Conservation (phyloP, 768 basidiomycete species). For the Dacryopinax spathularia region DNA sequence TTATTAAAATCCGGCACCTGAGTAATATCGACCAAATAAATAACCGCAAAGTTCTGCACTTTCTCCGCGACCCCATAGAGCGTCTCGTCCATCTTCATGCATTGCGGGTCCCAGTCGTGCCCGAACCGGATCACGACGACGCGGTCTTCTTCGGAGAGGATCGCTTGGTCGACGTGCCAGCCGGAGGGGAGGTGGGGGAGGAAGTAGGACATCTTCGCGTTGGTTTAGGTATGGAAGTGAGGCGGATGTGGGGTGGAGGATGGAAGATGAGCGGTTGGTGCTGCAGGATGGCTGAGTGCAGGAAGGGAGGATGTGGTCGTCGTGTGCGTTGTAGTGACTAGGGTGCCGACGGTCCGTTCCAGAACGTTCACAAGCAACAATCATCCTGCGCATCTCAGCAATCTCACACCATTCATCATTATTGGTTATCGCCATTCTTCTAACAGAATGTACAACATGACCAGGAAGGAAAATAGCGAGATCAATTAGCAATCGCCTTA, state of each 20-base stretch:
- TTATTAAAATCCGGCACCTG: constrained; percentile 98
- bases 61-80: constrained; percentile 84
- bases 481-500: no score
- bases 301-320: no score
- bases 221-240: neutral
- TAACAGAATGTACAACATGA: no score
- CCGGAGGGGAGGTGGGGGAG: constrained; percentile 78
- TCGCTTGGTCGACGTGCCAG: constrained; percentile 99
- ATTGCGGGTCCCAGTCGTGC: constrained; percentile 82
- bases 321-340: neutral
- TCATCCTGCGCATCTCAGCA: neutral
- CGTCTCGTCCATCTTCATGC: constrained; percentile 99
- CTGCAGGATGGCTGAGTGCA: no score
- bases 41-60: constrained; percentile 96
- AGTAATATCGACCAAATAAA: constrained; percentile 89
- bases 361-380: neutral
- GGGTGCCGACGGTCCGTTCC: neutral
- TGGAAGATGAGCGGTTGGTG: neutral
- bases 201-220: constrained; percentile 61
- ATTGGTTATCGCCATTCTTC: no score
- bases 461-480: no score
- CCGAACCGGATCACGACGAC: constrained; percentile 91
- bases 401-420: no score
- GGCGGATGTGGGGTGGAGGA: neutral
- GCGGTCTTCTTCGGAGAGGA: constrained; percentile 93